Base-by-base conservation (phyloP, 257 asterid genomes). In the Petunia secreta region DNA sequence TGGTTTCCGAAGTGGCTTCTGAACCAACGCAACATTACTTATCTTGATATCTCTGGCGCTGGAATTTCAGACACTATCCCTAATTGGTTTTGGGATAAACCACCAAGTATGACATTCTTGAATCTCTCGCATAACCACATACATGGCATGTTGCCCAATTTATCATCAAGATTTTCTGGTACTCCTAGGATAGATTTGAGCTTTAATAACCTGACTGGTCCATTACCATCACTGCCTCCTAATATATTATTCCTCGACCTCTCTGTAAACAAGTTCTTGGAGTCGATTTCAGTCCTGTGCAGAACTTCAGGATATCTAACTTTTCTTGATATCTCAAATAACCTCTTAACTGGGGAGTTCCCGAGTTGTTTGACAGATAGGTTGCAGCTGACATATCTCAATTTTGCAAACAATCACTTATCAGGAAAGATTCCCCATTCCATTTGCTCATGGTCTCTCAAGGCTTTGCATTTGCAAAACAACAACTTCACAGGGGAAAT, bases 1-100 rank as follows among this genome's bases (percentile, higher is more conserved):
- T n/a, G 10, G 6, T 82, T 82, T 40, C 82, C 85, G 1, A 38
- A 6, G 11, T 82, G 85, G 82, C 59, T 82, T 78, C 59, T 34
- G 36, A 71, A 74, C 25, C 77, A 83, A 16, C 38, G 37, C 14
- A 40, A 39, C 6, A 7, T 79, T 4, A 1, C 4, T 36, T 0
- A 8, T 15, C 80, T 83, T 7, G 86, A 63, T 8, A 53, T 83
- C 38, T 83, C 86, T 0, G 1, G 5, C 46, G 16, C 83, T 63
- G 65, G 52, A 64, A 75, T 83, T 83, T 63, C 77, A 5, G 81
- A 57, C 73, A 25, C n/a, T 13, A 7, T 74, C 6, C 83, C 83
- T 36, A 10, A 14, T 38, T 74, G 86, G 86, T 68, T 82, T 67
- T 75, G 82, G 57, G 37, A 50, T 0, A n/a, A 37, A 3, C 0